These are phyloP conservation scores for Symbiodinium natans DNA, from an alignment of 73 alveolate genomes.

Conservation along the genomic window DNA sequence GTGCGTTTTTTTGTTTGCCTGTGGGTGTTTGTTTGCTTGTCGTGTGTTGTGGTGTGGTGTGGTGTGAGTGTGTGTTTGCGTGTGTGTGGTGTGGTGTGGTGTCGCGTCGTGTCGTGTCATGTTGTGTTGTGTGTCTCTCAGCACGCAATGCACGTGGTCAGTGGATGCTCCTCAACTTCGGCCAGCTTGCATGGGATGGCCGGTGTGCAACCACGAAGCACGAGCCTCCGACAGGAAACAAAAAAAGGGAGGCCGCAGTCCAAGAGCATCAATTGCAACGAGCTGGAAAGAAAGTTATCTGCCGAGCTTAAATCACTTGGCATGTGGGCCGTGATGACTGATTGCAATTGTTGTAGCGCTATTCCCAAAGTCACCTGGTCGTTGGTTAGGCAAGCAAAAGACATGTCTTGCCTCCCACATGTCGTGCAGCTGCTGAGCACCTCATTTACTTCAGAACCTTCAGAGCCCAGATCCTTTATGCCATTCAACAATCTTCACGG, in stretches of 20 bases:
- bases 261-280: neutral
- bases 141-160: neutral
- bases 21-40: too few relatives aligned
- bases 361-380: neutral
- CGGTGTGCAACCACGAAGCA: slow-evolving; percentile 54
- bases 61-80: too few relatives aligned
- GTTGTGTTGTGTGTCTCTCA: too few relatives aligned
- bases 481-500: too few relatives aligned
- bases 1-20: too few relatives aligned
- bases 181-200: slow-evolving; percentile 69
- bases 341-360: too few relatives aligned
- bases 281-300: neutral
- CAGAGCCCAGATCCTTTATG: too few relatives aligned
- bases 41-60: too few relatives aligned
- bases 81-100: too few relatives aligned
- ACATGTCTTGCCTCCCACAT: slow-evolving; percentile 22
- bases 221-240: slow-evolving; percentile 60
- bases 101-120: too few relatives aligned
- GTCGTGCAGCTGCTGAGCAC: slow-evolving; percentile 59
- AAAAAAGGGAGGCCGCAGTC: neutral
- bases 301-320: too few relatives aligned
- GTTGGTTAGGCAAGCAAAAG: neutral
- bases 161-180: slow-evolving; percentile 18
- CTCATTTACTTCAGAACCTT: neutral
- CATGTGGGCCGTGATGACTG: too few relatives aligned